Evolutionary conservation across 495 filamentous ascomycete genomes (phyloP).

Genomic region (Xylaria castorea): DNA sequence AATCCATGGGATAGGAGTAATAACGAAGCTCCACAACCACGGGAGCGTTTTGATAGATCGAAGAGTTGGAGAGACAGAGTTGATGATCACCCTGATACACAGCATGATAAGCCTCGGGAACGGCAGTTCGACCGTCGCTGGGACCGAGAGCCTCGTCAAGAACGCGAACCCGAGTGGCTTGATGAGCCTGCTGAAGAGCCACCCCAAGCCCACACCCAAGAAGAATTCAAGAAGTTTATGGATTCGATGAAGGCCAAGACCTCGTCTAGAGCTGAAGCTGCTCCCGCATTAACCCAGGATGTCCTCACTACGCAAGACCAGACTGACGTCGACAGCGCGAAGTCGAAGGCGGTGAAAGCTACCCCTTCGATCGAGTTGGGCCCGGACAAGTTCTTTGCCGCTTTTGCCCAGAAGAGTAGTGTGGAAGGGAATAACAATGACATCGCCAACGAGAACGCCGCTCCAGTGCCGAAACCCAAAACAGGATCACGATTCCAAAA

Average conservation of each 20-base stretch:
- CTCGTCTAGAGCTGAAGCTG: conserved; percentile 38
- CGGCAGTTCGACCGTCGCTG: conserved; percentile 56
- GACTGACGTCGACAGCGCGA: conserved; percentile 37
- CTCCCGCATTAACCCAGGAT: conserved; percentile 41
- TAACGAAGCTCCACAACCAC: conserved; percentile 49
- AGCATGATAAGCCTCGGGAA: conserved; percentile 52
- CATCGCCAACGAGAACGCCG: conserved; percentile 47
- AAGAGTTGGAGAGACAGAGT: conserved; percentile 75
- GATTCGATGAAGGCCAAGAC: conserved; percentile 80
- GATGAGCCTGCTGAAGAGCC: conserved; percentile 78
- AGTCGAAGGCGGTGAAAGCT: conserved; percentile 50
- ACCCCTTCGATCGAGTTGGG: conserved; percentile 68
- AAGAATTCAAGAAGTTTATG: conserved; percentile 96
- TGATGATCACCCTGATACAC: conserved; percentile 48
- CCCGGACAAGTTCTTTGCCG: conserved; percentile 82
- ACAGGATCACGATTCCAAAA: conserved; percentile 80
- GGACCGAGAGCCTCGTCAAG: conserved; percentile 68
- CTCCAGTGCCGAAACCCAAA: conserved; percentile 49
- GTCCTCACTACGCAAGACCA: conserved; percentile 27
- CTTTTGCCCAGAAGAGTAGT: conserved; percentile 59
- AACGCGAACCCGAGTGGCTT: conserved; percentile 87
- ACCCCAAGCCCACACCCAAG: conserved; percentile 74
- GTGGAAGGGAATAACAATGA: conserved; percentile 45
- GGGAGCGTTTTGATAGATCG: conserved; percentile 61
- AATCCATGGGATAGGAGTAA: conserved; percentile 49